These are phyloP conservation scores for Calcarisporium arbuscula DNA, from an alignment of 2,329 filamentous ascomycete genomes.

Conservation along the genomic window DNA sequence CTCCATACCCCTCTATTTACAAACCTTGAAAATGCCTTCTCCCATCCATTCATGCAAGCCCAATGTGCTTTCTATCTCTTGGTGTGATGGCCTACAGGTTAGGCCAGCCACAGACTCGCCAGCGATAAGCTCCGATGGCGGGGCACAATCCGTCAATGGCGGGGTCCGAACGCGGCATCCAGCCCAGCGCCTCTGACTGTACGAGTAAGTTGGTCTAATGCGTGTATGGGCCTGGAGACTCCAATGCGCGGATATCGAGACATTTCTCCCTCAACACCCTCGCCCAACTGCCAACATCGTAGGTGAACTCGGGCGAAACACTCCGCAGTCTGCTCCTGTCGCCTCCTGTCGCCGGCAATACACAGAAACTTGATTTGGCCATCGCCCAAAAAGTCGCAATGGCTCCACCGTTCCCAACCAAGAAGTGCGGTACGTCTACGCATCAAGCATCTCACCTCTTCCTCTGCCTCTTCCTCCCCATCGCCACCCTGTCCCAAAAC, in stretches of 20 bases:
- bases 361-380: constrained; percentile 12
- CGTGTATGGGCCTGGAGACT: too few species aligned
- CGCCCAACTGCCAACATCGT: too few species aligned
- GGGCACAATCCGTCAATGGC: constrained; percentile 17
- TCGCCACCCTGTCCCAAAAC: not conserved
- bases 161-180: constrained; percentile 13
- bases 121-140: constrained; percentile 24
- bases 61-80: too few species aligned
- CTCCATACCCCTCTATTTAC: too few species aligned
- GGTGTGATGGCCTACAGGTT: too few species aligned
- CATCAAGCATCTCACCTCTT: constrained; percentile 6
- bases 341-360: constrained; percentile 12
- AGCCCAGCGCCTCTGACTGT: not conserved
- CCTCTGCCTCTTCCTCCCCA: constrained; percentile 8
- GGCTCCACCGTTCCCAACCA: constrained; percentile 36
- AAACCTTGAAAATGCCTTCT: too few species aligned
- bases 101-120: too few species aligned
- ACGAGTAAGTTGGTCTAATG: constrained; percentile 2
- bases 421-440: constrained; percentile 49
- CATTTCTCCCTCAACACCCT: too few species aligned
- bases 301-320: too few species aligned
- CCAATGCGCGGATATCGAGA: too few species aligned
- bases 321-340: too few species aligned
- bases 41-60: too few species aligned
- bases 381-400: not conserved